Evolutionary conservation across 345 rosid species (phyloP), one percentile per base, ranked within the genome.

Genomic region (Syzygium aromaticum): DNA sequence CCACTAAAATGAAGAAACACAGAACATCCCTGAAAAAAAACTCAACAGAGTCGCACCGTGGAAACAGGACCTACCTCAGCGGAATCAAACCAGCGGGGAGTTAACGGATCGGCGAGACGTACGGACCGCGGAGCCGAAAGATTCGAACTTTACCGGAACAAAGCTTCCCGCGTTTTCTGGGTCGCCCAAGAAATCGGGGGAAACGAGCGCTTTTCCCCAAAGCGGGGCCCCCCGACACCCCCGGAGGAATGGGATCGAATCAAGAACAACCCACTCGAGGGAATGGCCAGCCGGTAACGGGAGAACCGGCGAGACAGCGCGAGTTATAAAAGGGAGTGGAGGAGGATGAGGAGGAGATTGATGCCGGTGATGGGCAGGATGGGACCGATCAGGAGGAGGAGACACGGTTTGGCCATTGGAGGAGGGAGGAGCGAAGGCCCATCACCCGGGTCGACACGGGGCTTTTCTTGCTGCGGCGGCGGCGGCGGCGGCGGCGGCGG

Each of bases 311-410:
- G 67, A 28, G 23, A 30, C 57, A 89, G 86, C 22, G 49, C 86
- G 89, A 88, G 93, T 84, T 94, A 96, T 93, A 96, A 96, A 63
- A 96, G 95, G 61, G 98, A 93, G 90, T 97, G 98, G 73, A 97
- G 97, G 86, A 97, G 90, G 91, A 96, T 92, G 77, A 96, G 96
- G 88, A 96, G 97, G 49, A 94, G 96, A 73, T 93, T 93, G 54
- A 95, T 90, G 51, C 91, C 94, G 12, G 95, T 93, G 85, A 94
- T 92, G 61, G 98, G 95, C 84, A 92, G 90, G 73, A 91, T 92
- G 84, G 83, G 90, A 38, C 38, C 80, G 49, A 73, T 73, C 80
- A 73, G 80, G 0, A 73, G 80, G 0, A 73, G 80, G 80, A 73
- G 80, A 38, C 49, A 73, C 49, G 80, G 38, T 73, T 73, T 86